phyloP scores from a whole-genome alignment of 768 basidiomycete species.

The Pleurotus sapidus region DNA sequence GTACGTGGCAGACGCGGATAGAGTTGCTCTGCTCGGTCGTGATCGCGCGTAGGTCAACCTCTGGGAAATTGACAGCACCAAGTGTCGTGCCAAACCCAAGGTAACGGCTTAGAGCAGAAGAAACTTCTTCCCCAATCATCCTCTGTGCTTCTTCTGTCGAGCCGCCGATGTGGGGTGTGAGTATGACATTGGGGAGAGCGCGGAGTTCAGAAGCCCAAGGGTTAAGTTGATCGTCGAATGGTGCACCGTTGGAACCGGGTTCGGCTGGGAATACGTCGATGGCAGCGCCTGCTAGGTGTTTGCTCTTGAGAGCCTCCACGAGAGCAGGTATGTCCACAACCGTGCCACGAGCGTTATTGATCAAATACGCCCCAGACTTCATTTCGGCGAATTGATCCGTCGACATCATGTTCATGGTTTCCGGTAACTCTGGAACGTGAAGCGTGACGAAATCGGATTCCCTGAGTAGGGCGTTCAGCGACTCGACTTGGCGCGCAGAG shows the following conservation, averaged over 20 bases:
- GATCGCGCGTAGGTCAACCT: constrained; percentile 94
- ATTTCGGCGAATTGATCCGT: constrained; percentile 74
- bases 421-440: constrained; percentile 94
- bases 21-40: constrained; percentile 75
- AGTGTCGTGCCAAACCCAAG: constrained; percentile 88
- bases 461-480: constrained; percentile 66
- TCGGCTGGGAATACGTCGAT: constrained; percentile 95
- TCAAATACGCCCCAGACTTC: constrained; percentile 93
- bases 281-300: constrained; percentile 84
- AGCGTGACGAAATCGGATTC: constrained; percentile 93
- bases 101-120: constrained; percentile 80
- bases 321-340: constrained; percentile 96
- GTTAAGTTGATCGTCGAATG: constrained; percentile 89
- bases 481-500: constrained; percentile 86
- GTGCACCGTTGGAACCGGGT: constrained; percentile 86
- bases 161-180: constrained; percentile 98
- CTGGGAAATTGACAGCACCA: constrained; percentile 98
- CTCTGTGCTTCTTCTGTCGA: constrained; percentile 98
- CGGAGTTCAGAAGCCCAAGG: constrained; percentile 78
- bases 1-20: constrained; percentile 92
- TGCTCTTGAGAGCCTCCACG: constrained; percentile 74
- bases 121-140: constrained; percentile 96
- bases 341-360: constrained; percentile 96
- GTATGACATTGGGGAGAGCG: constrained; percentile 82
- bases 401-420: constrained; percentile 94